These are phyloP conservation scores for Nissolia schottii DNA, from an alignment of 306 rosid species.

Conservation along the genomic window DNA sequence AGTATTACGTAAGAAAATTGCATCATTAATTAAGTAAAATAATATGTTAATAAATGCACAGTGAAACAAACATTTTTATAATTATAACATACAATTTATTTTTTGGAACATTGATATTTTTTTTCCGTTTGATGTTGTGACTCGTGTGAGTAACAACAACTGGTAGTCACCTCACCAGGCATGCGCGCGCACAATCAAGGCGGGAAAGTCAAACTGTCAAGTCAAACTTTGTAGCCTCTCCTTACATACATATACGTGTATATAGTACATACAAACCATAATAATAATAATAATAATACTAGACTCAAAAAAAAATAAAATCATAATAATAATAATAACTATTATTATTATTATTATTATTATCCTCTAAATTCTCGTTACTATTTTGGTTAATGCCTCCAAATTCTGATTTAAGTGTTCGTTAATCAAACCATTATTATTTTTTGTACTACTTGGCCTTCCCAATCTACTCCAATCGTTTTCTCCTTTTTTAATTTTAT, in stretches of 20 bases:
- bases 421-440: constrained; percentile 29
- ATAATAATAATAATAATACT: no score
- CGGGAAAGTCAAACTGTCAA: constrained; percentile 63
- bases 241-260: constrained; percentile 4
- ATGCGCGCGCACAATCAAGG: constrained; percentile 26
- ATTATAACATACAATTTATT: no score
- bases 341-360: no score
- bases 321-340: no score
- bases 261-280: constrained; percentile 5
- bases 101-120: no score
- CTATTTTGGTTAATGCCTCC: no score
- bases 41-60: no score
- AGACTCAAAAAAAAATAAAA: no score
- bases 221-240: constrained; percentile 50
- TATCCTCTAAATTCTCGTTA: background rate
- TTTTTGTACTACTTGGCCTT: background rate
- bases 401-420: background rate
- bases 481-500: constrained; percentile 8
- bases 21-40: no score
- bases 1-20: no score
- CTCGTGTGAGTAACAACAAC: background rate
- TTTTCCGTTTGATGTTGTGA: background rate
- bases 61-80: no score
- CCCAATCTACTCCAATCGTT: constrained; percentile 30
- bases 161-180: background rate